Conservation (phyloP, 768 basidiomycete genomes). For the Termitomyces sp. region DNA sequence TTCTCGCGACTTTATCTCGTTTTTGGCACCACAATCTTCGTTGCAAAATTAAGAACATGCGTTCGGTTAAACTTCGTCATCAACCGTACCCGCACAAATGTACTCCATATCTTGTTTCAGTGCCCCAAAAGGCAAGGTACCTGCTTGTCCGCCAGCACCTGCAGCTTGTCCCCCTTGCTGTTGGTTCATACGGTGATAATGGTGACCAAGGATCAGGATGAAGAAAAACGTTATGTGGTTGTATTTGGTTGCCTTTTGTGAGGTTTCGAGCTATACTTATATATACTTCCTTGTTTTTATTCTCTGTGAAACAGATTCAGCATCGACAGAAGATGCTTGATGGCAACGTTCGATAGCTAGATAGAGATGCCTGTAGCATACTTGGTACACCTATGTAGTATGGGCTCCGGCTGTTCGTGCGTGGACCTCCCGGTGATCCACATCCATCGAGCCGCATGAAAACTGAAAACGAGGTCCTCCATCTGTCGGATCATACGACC, state of each 20-base stretch:
- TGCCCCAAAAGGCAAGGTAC: conserved; percentile 25
- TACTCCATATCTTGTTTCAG: conserved; percentile 73
- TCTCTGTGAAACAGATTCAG: too few relatives aligned
- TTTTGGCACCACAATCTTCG: conserved; percentile 87
- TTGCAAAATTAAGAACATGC: conserved; percentile 8
- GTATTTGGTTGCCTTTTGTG: conserved; percentile 11
- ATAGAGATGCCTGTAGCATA: too few relatives aligned
- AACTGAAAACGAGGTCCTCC: background rate
- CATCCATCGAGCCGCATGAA: too few relatives aligned
- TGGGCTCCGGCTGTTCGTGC: too few relatives aligned
- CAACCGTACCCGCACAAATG: conserved; percentile 68
- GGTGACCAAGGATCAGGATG: background rate
- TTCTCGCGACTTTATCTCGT: conserved; percentile 86
- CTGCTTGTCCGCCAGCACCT: conserved; percentile 16
- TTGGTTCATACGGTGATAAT: conserved; percentile 19
- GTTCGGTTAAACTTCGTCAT: background rate
- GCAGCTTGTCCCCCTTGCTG: conserved; percentile 16
- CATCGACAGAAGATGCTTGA: too few relatives aligned
- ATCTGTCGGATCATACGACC: conserved; percentile 6
- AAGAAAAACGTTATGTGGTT: conserved; percentile 12
- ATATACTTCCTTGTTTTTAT: too few relatives aligned
- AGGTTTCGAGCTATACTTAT: background rate
- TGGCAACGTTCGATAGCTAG: too few relatives aligned
- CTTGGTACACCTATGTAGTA: too few relatives aligned
- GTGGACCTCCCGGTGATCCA: too few relatives aligned